Base-by-base conservation (phyloP, 129 eudicot genomes). In the Logfia minima region DNA sequence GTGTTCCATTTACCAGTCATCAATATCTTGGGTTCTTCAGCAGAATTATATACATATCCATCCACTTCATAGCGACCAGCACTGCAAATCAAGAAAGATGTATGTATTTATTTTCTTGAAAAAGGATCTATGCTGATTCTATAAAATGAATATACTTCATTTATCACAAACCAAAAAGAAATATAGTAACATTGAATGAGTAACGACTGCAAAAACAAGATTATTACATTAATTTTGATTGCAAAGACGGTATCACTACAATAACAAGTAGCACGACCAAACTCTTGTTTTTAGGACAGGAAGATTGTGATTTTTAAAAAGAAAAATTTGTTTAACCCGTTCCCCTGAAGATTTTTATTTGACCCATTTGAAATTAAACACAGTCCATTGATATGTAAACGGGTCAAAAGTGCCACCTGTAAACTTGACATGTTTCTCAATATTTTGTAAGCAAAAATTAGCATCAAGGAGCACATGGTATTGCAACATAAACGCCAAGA, bases 1-100 rank as follows among this genome's bases (percentile, higher is more conserved):
- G 92, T 92, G 67, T 85, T 91, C 93, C 98, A 94, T 82, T 94
- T 94, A 52, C 97, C 98, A 11, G 97, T 94, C 97, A 94, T 89
- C 80, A 94, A 87, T n/a, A 94, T 75, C 82, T 91, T 94, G 32
- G 98, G 98, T 82, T 94, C 98, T 71, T 94, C 98, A 14, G 79
- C 85, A 68, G 97, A 88, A 77, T 87, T 86, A 64, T 91, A 94
- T 6, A 89, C 98, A 65, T 94, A 91, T 78, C 98, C 98, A 86
- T 94, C 98, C 62, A 94, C 97, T 81, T 94, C 98, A 86, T 90
- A 91, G 8, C 98, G 88, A 79, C 90, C 90, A 79, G 98, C 96
- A 19, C 98, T 94, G 77, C 75, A 85, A 48, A 69, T 77, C 66
- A 69, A 76, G 31, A 75, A 58, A 79, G 22, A 56, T 18, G 8